Base-by-base conservation (phyloP, 2,329 filamentous ascomycete genomes). In the Calonectria pteridis region DNA sequence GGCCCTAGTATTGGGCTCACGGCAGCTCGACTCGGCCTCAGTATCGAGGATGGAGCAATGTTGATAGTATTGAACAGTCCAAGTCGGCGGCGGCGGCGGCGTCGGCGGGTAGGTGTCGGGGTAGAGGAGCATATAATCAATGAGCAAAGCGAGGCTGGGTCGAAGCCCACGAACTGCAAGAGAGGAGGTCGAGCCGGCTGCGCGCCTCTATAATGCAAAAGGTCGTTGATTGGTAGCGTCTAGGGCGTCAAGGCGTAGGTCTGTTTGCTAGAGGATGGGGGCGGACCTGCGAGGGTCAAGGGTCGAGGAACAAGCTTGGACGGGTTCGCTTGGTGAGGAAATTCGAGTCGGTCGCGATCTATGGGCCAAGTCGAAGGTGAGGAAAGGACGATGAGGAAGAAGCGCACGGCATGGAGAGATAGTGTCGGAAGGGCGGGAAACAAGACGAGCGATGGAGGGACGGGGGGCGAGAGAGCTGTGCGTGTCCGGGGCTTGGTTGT, bases 151-250 rank as follows among this genome's bases (percentile, higher is more conserved):
- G 71, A 76, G 72, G 74, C 77, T 75, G 51, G 67, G 59, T 64
- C 72, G 69, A 63, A 77, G 71, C 75, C 75, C 68, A 68, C 77
- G 74, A 55, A 73, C 72, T 75, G 71, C 69, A 71, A 77, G 71
- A 55, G 66, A 79, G 71, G 75, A 75, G 75, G 73, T 80, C 68
- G 72, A 79, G 62, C 71, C 68, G 75, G 77, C 74, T 77, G 76
- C 73, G 73, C 78, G 73, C 77, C 74, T 73, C 66, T 74, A 70
- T 73, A 68, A 80, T 72, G 74, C 75, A 73, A 71, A 76, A 71
- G 74, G 76, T 80, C 75, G 79, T 76, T 81, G 79, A 80, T 81
- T 80, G 80, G 80, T 70, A 80, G 78, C 72, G 78, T 77, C 68
- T 69, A 79, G 75, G 76, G 75, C 75, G 77, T 79, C 77, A 77